Base-by-base conservation (phyloP, 1,284 basidiomycete genomes). In the Marasmius oreades region DNA sequence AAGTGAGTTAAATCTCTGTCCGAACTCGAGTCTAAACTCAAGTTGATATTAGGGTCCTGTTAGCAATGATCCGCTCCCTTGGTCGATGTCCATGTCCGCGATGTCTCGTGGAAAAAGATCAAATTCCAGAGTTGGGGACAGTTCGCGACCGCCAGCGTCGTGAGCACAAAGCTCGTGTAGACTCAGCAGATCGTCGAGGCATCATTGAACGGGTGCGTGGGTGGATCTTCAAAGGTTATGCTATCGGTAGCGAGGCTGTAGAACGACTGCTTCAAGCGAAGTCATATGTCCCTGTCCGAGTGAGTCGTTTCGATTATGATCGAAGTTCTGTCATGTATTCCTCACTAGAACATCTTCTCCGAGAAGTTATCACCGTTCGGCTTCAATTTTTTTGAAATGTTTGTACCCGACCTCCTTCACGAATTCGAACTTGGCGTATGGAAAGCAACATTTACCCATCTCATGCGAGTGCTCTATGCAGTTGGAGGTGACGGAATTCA, bases 371-470 rank as follows among this genome's bases (percentile, higher is more conserved):
- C 22, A 14, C 18, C 16, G 10, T 36, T 53, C 34, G 52, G 56
- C 6, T 45, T 58, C 18, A 52, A 60, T 37, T 53, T 51, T 33
- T 46, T 44, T 44, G 14, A 50, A 2, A 61, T 62, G 37, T 44
- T 67, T 28, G 54, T 60, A 1, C 51, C 61, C 3, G 65, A 67
- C 54, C 23, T 64, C 8, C 56, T 58, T 24, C 55, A 53, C 48
- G 55, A 57, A 37, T 45, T 62, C 16, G 64, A 67, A 48, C 53
- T 66, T 43, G 65, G 66, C 1, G 63, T 64, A 5, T 68, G 64
- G 62, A 64, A 64, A 44, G 56, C 53, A 16, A 18, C 61, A 10
- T 63, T 68, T 28, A 58, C 43, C 2, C 67, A 68, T 48, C 62
- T 67, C 2, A 59, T 68, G 1, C 55, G 65, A 5, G 61, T 68